These are phyloP conservation scores for Incumbomyces lentus DNA, from an alignment of 2,329 filamentous ascomycete species.

Conservation along the genomic window DNA sequence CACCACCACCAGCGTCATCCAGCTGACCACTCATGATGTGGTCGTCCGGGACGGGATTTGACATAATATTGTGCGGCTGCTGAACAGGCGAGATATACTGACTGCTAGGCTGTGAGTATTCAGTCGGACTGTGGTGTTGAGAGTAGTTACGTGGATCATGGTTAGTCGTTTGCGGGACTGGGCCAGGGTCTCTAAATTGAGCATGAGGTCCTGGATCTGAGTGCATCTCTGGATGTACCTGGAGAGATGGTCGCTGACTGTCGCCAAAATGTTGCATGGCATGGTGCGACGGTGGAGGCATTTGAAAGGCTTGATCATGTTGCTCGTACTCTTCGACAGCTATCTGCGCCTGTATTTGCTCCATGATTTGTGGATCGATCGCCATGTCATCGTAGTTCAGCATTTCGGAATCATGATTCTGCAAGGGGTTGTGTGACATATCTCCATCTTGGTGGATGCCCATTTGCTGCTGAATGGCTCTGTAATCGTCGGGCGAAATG, in stretches of 20 bases:
- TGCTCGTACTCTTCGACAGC: conserved; percentile 14
- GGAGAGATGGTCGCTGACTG: conserved; percentile 9
- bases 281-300: conserved; percentile 6
- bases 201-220: conserved; percentile 7
- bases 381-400: conserved; percentile 41
- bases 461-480: conserved; percentile 17
- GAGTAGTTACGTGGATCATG: conserved; percentile 5
- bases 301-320: conserved; percentile 12
- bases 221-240: conserved; percentile 15
- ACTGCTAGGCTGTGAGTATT: conserved; percentile 9
- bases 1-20: conserved; percentile 3
- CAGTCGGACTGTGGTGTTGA: conserved; percentile 6
- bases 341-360: conserved; percentile 32
- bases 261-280: conserved; percentile 15
- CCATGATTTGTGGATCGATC: conserved; percentile 53
- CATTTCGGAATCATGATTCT: conserved; percentile 28
- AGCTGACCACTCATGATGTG: conserved; percentile 19
- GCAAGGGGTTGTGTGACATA: conserved; percentile 14
- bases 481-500: conserved; percentile 10
- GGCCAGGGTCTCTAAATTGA: conserved; percentile 6
- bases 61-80: conserved; percentile 11
- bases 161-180: conserved; percentile 1
- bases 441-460: conserved; percentile 16
- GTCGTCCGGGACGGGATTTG: conserved; percentile 10
- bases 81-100: conserved; percentile 10